These are phyloP conservation scores for Posidonia australis DNA, from an alignment of 106 monocot species.

Conservation along the genomic window DNA sequence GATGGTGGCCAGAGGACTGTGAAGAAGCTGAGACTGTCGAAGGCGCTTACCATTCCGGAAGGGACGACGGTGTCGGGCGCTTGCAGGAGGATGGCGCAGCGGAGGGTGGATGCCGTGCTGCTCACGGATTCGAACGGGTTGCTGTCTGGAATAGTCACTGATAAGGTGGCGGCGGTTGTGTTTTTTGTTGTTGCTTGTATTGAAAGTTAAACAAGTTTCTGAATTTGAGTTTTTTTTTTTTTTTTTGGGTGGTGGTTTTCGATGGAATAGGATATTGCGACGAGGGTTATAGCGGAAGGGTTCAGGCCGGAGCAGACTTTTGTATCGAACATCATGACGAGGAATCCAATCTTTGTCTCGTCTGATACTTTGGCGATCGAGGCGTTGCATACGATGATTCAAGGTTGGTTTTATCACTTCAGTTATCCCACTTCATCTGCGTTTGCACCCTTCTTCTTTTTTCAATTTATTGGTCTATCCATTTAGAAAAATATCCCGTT, in stretches of 20 bases:
- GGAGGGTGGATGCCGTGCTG: constrained; percentile 59
- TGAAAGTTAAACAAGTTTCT: background rate
- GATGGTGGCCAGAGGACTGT: constrained; percentile 51
- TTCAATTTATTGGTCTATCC: background rate
- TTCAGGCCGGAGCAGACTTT: constrained; percentile 60
- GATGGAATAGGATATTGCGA: constrained; percentile 67
- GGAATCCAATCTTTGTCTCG: constrained; percentile 66
- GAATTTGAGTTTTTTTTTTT: background rate
- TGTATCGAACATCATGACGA: constrained; percentile 80
- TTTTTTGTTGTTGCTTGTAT: background rate
- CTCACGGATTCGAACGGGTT: constrained; percentile 63
- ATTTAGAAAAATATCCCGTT: too few relatives aligned
- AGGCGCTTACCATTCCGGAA: constrained; percentile 78
- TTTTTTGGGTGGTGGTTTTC: background rate
- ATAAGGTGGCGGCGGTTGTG: too few relatives aligned
- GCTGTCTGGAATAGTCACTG: constrained; percentile 79
- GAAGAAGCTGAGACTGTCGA: constrained; percentile 67
- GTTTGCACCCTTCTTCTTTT: background rate
- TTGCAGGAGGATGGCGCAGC: constrained; percentile 64
- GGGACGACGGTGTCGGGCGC: constrained; percentile 64
- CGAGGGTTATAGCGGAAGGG: constrained; percentile 69
- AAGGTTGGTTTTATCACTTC: constrained; percentile 33
- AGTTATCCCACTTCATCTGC: background rate
- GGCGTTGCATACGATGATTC: constrained; percentile 82
- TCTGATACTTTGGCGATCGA: constrained; percentile 68